phyloP scores from a whole-genome alignment of 2,329 filamentous ascomycete genomes.

The Exophiala alcalophila region DNA sequence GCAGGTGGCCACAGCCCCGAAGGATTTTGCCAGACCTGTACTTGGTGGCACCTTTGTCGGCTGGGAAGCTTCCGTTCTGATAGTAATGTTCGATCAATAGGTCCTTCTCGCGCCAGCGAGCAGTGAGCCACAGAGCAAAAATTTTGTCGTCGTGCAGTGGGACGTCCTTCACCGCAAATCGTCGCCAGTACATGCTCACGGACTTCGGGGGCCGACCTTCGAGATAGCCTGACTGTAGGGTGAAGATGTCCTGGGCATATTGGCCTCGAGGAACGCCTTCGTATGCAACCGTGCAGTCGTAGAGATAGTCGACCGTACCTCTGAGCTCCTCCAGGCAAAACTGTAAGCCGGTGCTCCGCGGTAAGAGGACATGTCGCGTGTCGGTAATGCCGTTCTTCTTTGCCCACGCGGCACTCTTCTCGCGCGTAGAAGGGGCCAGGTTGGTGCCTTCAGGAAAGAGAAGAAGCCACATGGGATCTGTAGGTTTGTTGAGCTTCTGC shows the following conservation, averaged over 20 bases:
- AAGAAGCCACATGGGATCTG: constrained; percentile 82
- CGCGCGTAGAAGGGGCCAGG: constrained; percentile 65
- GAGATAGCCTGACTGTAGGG: constrained; percentile 73
- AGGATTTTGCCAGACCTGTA: constrained; percentile 39
- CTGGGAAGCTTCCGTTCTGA: constrained; percentile 68
- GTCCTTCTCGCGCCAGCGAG: constrained; percentile 84
- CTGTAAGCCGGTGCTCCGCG: constrained; percentile 74
- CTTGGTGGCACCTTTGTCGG: constrained; percentile 55
- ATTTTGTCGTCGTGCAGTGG: constrained; percentile 64
- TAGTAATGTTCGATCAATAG: constrained; percentile 74
- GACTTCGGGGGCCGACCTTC: constrained; percentile 79
- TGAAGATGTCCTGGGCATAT: constrained; percentile 79
- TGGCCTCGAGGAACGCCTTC: constrained; percentile 49
- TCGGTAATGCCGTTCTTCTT: constrained; percentile 71
- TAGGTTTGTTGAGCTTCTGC: constrained; percentile 60
- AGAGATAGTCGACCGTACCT: constrained; percentile 74
- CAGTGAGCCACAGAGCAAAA: constrained; percentile 75
- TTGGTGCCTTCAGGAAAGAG: constrained; percentile 89
- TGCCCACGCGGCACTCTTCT: constrained; percentile 71
- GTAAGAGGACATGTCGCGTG: constrained; percentile 70
- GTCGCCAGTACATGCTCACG: constrained; percentile 85
- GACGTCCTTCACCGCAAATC: constrained; percentile 71
- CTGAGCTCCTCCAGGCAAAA: constrained; percentile 76
- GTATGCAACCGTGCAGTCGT: constrained; percentile 56
- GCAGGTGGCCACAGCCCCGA: constrained; percentile 33